Evolutionary conservation across 2,329 filamentous ascomycete species (phyloP).

Genomic region (Trichoderma oligosporum): DNA sequence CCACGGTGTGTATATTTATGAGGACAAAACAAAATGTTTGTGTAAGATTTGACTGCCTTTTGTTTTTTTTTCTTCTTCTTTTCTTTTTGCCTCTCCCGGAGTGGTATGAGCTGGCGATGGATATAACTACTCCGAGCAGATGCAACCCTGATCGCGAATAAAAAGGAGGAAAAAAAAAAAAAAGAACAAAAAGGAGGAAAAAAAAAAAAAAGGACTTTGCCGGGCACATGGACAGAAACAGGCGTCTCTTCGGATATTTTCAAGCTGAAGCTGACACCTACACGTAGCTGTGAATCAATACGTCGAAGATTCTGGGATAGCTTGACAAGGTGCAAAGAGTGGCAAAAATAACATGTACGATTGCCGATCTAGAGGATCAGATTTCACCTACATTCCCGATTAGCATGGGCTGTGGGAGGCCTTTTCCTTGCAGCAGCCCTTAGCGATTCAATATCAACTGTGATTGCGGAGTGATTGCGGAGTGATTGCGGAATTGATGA

Average conservation of each 20-base stretch:
- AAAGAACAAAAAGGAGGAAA: neutral
- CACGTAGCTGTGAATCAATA: neutral
- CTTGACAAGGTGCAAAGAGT: neutral
- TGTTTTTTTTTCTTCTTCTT: too few species aligned
- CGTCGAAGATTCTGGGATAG: neutral
- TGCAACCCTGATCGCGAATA: neutral
- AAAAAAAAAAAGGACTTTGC: neutral
- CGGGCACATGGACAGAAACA: neutral
- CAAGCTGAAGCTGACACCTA: neutral
- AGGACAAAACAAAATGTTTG: neutral
- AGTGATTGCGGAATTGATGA: neutral
- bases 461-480: too few species aligned
- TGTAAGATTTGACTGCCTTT: slow-evolving; percentile 10
- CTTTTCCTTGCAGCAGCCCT: neutral
- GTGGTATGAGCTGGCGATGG: neutral
- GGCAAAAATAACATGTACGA: neutral
- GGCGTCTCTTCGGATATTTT: neutral
- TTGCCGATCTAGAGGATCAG: neutral
- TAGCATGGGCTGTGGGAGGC: neutral
- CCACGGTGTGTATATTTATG: slow-evolving; percentile 6
- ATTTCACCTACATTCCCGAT: neutral
- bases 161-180: neutral
- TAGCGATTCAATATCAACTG: neutral
- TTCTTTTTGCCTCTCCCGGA: too few species aligned
- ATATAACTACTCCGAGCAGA: neutral